phyloP scores from a whole-genome alignment of 768 basidiomycete genomes.

The Termitomyces sp. region DNA sequence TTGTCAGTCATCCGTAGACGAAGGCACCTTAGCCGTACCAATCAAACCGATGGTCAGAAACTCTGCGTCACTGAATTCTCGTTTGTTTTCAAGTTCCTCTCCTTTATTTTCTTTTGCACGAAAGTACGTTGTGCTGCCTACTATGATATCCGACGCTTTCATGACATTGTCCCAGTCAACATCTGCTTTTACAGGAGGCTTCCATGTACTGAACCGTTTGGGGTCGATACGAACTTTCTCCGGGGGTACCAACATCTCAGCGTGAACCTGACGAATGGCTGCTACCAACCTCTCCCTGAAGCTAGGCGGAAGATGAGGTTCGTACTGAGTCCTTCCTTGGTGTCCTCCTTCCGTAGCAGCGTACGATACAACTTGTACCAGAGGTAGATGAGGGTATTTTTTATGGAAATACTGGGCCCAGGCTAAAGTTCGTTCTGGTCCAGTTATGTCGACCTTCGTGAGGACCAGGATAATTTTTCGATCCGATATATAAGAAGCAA shows the following conservation, averaged over 20 bases:
- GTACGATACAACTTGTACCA: constrained; percentile 80
- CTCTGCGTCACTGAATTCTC: constrained; percentile 39
- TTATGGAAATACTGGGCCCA: constrained; percentile 63
- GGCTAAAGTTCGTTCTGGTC: constrained; percentile 53
- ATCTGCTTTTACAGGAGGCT: constrained; percentile 53
- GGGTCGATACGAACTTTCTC: constrained; percentile 45
- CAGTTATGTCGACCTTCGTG: constrained; percentile 87
- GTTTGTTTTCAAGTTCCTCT: constrained; percentile 22
- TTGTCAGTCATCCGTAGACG: not conserved
- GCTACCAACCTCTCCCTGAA: constrained; percentile 64
- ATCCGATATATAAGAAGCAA: constrained; percentile 58
- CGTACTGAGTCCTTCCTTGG: constrained; percentile 46
- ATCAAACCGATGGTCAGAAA: constrained; percentile 80
- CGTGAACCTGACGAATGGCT: constrained; percentile 63
- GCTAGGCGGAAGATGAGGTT: constrained; percentile 65
- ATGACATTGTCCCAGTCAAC: constrained; percentile 76
- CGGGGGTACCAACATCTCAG: constrained; percentile 66
- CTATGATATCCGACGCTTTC: constrained; percentile 37
- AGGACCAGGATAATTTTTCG: constrained; percentile 67
- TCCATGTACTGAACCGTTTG: constrained; percentile 57
- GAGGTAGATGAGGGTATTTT: constrained; percentile 48
- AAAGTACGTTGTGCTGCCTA: constrained; percentile 33
- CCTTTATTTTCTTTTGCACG: constrained; percentile 31
- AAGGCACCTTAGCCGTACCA: constrained; percentile 34
- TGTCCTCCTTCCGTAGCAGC: constrained; percentile 42